Evolutionary conservation across 2,329 filamentous ascomycete species (phyloP).

Genomic region (Aspergillus carbonarius): DNA sequence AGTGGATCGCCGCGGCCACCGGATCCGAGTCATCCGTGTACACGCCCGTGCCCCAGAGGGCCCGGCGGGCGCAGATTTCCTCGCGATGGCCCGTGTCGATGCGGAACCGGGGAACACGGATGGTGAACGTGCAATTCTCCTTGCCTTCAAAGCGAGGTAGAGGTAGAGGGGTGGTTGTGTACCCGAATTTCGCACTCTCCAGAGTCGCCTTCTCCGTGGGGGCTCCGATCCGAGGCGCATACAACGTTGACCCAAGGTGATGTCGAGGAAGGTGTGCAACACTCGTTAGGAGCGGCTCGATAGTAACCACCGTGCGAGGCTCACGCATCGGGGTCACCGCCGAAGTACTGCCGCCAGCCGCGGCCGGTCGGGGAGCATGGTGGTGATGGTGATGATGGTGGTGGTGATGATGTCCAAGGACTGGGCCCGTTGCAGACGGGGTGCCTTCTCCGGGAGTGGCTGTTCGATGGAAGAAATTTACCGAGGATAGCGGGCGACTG

Average conservation of each 20-base stretch:
- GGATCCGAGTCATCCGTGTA: slow-evolving; percentile 97
- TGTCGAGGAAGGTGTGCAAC: slow-evolving; percentile 69
- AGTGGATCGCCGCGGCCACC: slow-evolving; percentile 87
- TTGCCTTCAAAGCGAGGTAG: slow-evolving; percentile 74
- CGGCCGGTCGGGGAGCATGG: slow-evolving; percentile 30
- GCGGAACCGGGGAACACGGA: slow-evolving; percentile 81
- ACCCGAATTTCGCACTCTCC: slow-evolving; percentile 57
- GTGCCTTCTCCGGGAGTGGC: slow-evolving; percentile 29
- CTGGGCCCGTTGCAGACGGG: slow-evolving; percentile 10
- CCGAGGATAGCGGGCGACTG: slow-evolving; percentile 27
- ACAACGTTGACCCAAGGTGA: slow-evolving; percentile 82
- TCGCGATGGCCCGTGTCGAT: slow-evolving; percentile 69
- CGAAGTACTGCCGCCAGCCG: slow-evolving; percentile 19
- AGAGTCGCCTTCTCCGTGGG: slow-evolving; percentile 41
- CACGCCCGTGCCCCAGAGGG: slow-evolving; percentile 89
- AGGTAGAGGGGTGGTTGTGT: slow-evolving; percentile 63
- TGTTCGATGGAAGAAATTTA: slow-evolving; percentile 30
- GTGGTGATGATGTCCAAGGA: slow-evolving; percentile 39
- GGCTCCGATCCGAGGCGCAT: slow-evolving; percentile 64
- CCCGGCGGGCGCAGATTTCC: slow-evolving; percentile 76
- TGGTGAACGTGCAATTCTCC: slow-evolving; percentile 85
- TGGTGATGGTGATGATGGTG: slow-evolving; percentile 33
- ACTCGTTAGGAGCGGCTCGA: slow-evolving; percentile 68
- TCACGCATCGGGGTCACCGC: slow-evolving; percentile 47
- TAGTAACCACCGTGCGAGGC: slow-evolving; percentile 66